Percentiles rank a stretch among this genome's conserved stretches.
Evolutionary conservation across 768 basidiomycete species (phyloP).

Genomic region (Boletus rubropictus): DNA sequence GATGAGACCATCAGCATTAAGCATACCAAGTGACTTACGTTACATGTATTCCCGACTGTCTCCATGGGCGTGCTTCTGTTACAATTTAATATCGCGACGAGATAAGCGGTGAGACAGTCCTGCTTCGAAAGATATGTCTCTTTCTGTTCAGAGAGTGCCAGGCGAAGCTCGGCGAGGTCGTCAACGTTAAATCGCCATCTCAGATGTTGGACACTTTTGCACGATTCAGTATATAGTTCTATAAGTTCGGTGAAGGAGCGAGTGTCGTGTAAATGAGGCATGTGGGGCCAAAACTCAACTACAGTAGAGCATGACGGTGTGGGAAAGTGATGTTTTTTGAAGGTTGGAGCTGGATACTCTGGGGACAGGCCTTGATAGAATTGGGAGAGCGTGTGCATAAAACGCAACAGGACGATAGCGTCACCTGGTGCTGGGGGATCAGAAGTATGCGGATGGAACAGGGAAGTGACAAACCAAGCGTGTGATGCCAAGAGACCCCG

Average conservation of each 20-base stretch:
- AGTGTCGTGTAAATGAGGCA: conserved; percentile 24
- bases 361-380: conserved; percentile 22
- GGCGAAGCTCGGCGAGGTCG: conserved; percentile 14
- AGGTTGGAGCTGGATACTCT: conserved; percentile 18
- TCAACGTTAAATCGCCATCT: conserved; percentile 12
- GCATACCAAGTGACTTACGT: conserved; percentile 15
- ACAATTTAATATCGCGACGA: conserved; percentile 21
- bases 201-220: conserved; percentile 11
- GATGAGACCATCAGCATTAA: neutral
- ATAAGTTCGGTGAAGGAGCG: conserved; percentile 17
- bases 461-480: conserved; percentile 21
- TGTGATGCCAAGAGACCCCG: conserved; percentile 34
- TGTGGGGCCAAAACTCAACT: conserved; percentile 13
- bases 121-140: conserved; percentile 19
- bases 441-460: neutral
- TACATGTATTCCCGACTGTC: conserved; percentile 25
- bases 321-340: conserved; percentile 21
- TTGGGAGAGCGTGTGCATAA: conserved; percentile 28
- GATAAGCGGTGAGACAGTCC: conserved; percentile 29
- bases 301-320: conserved; percentile 10
- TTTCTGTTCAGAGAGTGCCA: conserved; percentile 5
- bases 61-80: conserved; percentile 9
- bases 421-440: conserved; percentile 22
- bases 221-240: conserved; percentile 9
- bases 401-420: conserved; percentile 21